Evolutionary conservation across 345 rosid species (phyloP), one percentile per base, ranked within the genome.

Genomic region (Barbarea vulgaris): DNA sequence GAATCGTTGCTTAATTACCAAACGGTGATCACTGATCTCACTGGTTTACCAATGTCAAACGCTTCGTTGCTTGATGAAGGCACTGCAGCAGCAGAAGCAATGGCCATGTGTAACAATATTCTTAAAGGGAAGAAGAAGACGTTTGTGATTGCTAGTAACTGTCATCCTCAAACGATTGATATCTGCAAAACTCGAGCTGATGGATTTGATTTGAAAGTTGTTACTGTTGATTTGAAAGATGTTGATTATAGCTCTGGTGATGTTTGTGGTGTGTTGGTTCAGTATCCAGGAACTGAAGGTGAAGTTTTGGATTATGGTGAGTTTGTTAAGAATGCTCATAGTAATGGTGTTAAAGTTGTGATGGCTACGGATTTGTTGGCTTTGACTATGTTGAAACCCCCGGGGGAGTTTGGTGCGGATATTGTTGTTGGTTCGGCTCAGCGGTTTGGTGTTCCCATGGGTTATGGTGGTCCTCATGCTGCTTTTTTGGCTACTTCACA

Each of bases 21-120:
- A 60, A 93, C 98, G 6, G 13, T 90, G 85, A 84, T 93, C 39
- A 79, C 95, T 3, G 97, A 90, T 84, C 93, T 90, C 28, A 90
- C 97, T 0, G 97, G 93, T 28, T 67, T 93, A 57, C 95, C 98
- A 6, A 89, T 93, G 95, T 87, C 98, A 1, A 90, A 93, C 61
- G 98, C 98, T 39, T 90, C 98, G 2, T 77, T 93, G 87, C 95
- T 89, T 8, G 98, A 93, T 52, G 98, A 93, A 82, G 98, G 95
- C 15, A 89, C 98, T 0, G 97, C 97, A 4, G 97, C 97, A 2
- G 98, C 98, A 11, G 98, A 93, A 83, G 98, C 98, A 13, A 90
- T 90, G 98, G 90, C 98, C 4, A 90, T 89, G 98, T 93, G 98
- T 81, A 93, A 93, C 72, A 86, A 87, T 55, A 90, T 93, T 44